These are phyloP conservation scores for Urochloa ruziziensis DNA, from an alignment of 176 grass and related monocot species.

Conservation along the genomic window DNA sequence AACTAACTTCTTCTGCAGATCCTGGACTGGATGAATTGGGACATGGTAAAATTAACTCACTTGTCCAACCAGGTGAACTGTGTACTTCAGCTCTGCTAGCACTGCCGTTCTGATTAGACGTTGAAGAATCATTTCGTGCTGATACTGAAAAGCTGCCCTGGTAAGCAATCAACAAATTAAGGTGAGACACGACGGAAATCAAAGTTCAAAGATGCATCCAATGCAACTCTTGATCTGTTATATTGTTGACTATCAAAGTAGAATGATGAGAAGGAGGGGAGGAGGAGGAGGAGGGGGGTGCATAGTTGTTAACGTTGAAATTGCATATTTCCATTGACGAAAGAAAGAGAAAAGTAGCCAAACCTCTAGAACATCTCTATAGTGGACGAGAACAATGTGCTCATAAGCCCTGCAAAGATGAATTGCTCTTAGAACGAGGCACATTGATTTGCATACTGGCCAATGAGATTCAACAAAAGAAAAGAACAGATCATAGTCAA, in stretches of 20 bases:
- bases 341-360: conserved; percentile 41
- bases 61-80: conserved; percentile 43
- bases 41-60: conserved; percentile 37
- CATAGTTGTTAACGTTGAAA: conserved; percentile 6
- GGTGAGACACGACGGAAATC: not conserved
- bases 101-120: conserved; percentile 39
- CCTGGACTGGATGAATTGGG: conserved; percentile 50
- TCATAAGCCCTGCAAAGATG: conserved; percentile 84
- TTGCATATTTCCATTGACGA: conserved; percentile 6
- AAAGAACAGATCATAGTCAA: not conserved
- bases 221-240: not conserved
- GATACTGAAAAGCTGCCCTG: conserved; percentile 56
- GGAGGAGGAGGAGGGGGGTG: too few relatives aligned
- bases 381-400: conserved; percentile 94
- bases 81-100: conserved; percentile 43
- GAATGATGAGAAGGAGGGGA: too few relatives aligned
- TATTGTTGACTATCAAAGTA: not conserved
- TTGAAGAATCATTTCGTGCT: conserved; percentile 35
- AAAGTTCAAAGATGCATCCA: conserved; percentile 9
- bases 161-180: conserved; percentile 24
- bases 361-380: conserved; percentile 80
- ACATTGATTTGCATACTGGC: not conserved
- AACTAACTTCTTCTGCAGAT: conserved; percentile 82
- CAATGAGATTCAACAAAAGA: not conserved
- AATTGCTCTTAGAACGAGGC: conserved; percentile 15